Evolutionary conservation across 148 eudicot species (phyloP).

Genomic region (Chenopodium album): DNA sequence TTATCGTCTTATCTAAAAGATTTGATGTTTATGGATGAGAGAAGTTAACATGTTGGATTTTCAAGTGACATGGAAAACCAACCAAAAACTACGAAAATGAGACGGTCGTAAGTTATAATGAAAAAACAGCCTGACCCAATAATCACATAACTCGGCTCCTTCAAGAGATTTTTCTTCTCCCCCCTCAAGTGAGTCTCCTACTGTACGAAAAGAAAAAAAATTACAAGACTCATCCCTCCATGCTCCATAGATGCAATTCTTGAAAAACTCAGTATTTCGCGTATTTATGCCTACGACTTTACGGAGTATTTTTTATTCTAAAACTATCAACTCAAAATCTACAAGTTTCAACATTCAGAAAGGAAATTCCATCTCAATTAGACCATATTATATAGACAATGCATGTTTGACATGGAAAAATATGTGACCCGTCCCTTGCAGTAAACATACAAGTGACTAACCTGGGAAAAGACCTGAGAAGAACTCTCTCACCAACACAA

Average conservation of each 20-base stretch:
- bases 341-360: not conserved
- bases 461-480: not conserved
- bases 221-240: no score
- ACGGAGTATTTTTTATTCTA: no score
- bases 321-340: no score
- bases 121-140: not conserved
- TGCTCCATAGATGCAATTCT: no score
- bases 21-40: conserved; percentile 60
- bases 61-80: conserved; percentile 33
- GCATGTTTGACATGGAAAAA: not conserved
- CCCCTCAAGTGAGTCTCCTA: no score
- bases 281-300: not conserved
- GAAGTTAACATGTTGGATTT: conserved; percentile 24
- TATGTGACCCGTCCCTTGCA: not conserved
- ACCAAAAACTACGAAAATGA: not conserved
- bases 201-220: no score
- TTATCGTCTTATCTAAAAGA: conserved; percentile 78
- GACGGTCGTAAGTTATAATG: not conserved
- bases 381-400: not conserved
- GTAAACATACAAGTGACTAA: not conserved
- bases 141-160: not conserved
- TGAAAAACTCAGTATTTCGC: not conserved
- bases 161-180: no score
- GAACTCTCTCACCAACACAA: not conserved
- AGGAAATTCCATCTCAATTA: not conserved